Base-by-base conservation (phyloP, 2,329 filamentous ascomycete species). In the Neofusicoccum umdonicola region DNA sequence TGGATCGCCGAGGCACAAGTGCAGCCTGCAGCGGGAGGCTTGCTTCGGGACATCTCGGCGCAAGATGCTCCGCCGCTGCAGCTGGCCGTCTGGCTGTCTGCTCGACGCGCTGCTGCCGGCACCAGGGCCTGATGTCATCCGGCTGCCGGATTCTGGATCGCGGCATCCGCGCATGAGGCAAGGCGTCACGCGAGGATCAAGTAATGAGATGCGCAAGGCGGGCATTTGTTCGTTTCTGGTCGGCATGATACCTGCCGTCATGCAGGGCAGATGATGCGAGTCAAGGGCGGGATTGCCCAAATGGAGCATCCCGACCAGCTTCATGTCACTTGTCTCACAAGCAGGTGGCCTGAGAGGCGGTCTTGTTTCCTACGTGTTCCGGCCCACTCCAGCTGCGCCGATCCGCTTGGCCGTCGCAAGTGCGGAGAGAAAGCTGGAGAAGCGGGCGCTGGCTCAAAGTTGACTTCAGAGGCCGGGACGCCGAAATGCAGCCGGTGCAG, bases 1-100 rank as follows among this genome's bases (percentile, higher is more conserved):
- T 47, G 56, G 56, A 60, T 47, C 56, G 56, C 56, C 42, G 54
- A 58, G 54, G 54, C 54, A 58, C 15, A 45, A 58, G 56, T 22
- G 42, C 56, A 19, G 42, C 56, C 42, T 22, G 42, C 56, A 19
- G 42, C 56, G 41, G 42, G 31, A 60, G 56, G 56, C 42, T 60
- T 60, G 41, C 56, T 47, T 60, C 56, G 56, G 56, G n/a, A 19
- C 41, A 47, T 60, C 44, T 60, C 56, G 56, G 56, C 42, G 11
- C n/a, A 19, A 60, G 31, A 60, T 45, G 4, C 31, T 47, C 56
- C 42, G 31, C 42, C 17, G n/a, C 31, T 48, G 41, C 15, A 3
- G 22, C 27, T 45, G 42, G 12, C 22, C 27, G 17, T 3, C 27
- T 27, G n/a, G 41, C n/a, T 13, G 19, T 39, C 42, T 47, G 15